Conservation (phyloP, 2,329 filamentous ascomycete genomes). For the Magnaporthiopsis incrustans region DNA sequence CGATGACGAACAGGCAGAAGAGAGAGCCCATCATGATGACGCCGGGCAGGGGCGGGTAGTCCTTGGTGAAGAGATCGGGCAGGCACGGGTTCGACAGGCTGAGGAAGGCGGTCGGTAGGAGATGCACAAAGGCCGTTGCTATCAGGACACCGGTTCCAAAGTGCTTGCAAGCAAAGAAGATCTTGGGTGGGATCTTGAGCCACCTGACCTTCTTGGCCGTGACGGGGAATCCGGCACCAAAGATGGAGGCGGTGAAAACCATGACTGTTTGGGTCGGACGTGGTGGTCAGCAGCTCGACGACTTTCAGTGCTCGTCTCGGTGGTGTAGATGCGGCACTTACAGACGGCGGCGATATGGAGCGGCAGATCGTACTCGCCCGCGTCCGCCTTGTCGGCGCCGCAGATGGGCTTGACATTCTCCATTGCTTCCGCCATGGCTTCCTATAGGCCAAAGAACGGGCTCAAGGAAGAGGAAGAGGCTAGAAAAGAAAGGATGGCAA, state of each 20-base stretch:
- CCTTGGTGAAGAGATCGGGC: conserved; percentile 48
- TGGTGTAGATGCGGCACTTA: conserved; percentile 20
- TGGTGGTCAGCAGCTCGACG: conserved; percentile 9
- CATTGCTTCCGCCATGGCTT: conserved; percentile 13
- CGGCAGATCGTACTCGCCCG: conserved; percentile 33
- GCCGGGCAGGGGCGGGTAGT: conserved; percentile 54
- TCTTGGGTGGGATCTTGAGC: conserved; percentile 47
- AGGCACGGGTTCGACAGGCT: conserved; percentile 46
- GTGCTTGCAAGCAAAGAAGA: conserved; percentile 57
- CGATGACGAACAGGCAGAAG: conserved; percentile 53
- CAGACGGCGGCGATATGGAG: conserved; percentile 33
- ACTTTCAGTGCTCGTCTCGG: background rate
- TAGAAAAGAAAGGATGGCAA: conserved; percentile 14
- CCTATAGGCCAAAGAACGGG: conserved; percentile 1
- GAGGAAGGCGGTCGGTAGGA: conserved; percentile 52
- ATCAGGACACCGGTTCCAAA: conserved; percentile 66
- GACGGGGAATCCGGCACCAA: conserved; percentile 43
- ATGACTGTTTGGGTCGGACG: conserved; percentile 22
- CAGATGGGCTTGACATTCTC: conserved; percentile 28
- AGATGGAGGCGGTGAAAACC: conserved; percentile 30
- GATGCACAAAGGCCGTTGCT: conserved; percentile 66
- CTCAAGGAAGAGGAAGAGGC: conserved; percentile 12
- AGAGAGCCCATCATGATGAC: conserved; percentile 59
- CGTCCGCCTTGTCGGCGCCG: conserved; percentile 24
- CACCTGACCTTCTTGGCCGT: conserved; percentile 47